These are phyloP conservation scores for Fusarium floridanum DNA, from an alignment of 2,329 filamentous ascomycete genomes.

Conservation along the genomic window DNA sequence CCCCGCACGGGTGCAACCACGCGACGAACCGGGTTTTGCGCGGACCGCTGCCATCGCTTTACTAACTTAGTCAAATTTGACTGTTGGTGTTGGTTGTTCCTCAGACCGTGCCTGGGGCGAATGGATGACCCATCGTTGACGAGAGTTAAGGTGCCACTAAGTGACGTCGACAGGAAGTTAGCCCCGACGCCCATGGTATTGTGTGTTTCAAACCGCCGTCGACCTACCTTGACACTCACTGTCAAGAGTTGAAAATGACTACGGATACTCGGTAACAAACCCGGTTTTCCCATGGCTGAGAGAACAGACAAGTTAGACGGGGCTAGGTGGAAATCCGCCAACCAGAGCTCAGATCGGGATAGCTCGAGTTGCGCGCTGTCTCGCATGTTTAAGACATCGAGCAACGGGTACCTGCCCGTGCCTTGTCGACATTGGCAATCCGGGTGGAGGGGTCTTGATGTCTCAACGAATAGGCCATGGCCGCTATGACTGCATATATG, in stretches of 20 bases:
- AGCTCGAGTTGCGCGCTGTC: background rate
- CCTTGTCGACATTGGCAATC: constrained; percentile 1
- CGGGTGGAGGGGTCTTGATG: constrained; percentile 9
- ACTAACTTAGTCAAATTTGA: background rate
- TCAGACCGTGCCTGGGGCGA: background rate
- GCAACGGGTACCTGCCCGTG: constrained; percentile 10
- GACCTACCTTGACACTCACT: background rate
- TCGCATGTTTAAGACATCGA: constrained; percentile 1
- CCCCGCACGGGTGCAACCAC: constrained; percentile 1
- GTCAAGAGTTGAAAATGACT: background rate
- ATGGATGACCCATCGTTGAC: background rate
- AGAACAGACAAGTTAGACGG: background rate
- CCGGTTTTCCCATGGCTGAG: background rate
- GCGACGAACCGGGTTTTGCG: background rate
- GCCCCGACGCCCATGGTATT: background rate
- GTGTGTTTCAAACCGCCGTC: background rate
- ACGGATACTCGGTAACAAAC: background rate
- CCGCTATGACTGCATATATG: constrained; percentile 5
- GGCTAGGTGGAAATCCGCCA: background rate
- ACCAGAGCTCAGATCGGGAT: background rate
- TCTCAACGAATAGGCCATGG: constrained; percentile 7
- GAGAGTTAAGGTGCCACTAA: background rate
- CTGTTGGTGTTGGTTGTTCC: background rate
- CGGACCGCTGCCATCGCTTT: background rate
- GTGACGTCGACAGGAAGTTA: background rate